Base-by-base conservation (phyloP, 2,329 filamentous ascomycete genomes). In the Leptographium wingfieldii region DNA sequence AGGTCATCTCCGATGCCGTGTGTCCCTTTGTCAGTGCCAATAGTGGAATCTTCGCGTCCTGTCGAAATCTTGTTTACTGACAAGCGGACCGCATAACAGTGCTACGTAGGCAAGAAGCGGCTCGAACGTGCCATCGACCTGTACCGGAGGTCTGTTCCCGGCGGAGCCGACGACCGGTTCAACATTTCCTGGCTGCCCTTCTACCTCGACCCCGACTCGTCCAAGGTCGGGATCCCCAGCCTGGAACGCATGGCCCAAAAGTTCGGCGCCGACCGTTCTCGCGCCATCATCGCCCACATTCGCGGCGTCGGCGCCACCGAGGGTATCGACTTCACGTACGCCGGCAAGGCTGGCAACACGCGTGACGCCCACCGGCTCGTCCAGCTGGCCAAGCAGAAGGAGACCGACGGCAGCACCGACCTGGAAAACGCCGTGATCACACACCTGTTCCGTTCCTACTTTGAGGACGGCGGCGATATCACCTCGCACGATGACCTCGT, bases 31-130 rank as follows among this genome's bases (percentile, higher is more conserved):
- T 76, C 65, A 64, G 73, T 22, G 22, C 22, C 22, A 22, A 22
- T 22, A 22, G 1, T 22, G 22, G 22, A 22, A 22, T 22, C 22
- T 22, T 22, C 22, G 22, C 22, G 2, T 10, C 12, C 4, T 29
- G 12, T 2, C 57, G 60, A 9, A 22, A 22, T 16, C 40, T 6
- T 3, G 61, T 5, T 64, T 66, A 58, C 73, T 69, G 60, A 14
- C 73, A 31, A 19, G 10, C 43, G 5, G 14, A 43, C 22, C 22
- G 22, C 22, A 22, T 22, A 22, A 22, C 19, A 82, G 80, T 88
- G 90, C 77, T 94, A 91, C 71, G 77, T 95, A 19, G 90, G 90
- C 71, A 87, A 89, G 69, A 84, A 84, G 64, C 84, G 88, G 46
- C 81, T 95, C 48, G 82, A 86, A 57, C 80, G 80, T 63, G 89